Conservation (phyloP, 768 basidiomycete species). For the Trametes elegans region DNA sequence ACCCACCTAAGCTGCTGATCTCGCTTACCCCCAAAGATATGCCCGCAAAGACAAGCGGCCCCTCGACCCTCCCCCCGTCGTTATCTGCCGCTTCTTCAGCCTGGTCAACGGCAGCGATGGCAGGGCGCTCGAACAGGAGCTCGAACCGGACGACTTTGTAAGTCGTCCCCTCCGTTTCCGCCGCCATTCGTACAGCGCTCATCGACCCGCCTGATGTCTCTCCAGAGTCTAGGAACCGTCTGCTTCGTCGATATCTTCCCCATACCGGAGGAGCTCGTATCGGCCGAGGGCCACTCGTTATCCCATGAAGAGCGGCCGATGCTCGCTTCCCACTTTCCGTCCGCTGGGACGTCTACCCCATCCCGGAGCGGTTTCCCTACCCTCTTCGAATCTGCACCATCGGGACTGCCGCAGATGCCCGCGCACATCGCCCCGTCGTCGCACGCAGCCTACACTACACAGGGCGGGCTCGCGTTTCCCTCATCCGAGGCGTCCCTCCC, state of each 20-base stretch:
- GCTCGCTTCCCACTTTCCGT: background rate
- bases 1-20: background rate
- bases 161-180: background rate
- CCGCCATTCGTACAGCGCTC: too few species aligned
- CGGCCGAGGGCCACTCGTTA: background rate
- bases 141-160: background rate
- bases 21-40: conserved; percentile 34
- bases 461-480: too few species aligned
- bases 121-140: background rate
- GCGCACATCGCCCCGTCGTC: too few species aligned
- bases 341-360: background rate
- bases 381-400: too few species aligned
- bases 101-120: background rate
- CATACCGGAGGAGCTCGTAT: conserved; percentile 28
- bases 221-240: conserved; percentile 48
- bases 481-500: too few species aligned
- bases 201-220: too few species aligned
- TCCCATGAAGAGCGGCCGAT: background rate
- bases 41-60: conserved; percentile 29
- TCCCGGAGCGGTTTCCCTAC: too few species aligned
- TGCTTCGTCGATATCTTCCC: conserved; percentile 80
- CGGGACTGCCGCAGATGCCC: too few species aligned
- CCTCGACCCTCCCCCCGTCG: conserved; percentile 19
- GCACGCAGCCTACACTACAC: too few species aligned
- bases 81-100: background rate